These are phyloP conservation scores for Madurella mycetomatis DNA, from an alignment of 2,329 filamentous ascomycete genomes.

Conservation along the genomic window DNA sequence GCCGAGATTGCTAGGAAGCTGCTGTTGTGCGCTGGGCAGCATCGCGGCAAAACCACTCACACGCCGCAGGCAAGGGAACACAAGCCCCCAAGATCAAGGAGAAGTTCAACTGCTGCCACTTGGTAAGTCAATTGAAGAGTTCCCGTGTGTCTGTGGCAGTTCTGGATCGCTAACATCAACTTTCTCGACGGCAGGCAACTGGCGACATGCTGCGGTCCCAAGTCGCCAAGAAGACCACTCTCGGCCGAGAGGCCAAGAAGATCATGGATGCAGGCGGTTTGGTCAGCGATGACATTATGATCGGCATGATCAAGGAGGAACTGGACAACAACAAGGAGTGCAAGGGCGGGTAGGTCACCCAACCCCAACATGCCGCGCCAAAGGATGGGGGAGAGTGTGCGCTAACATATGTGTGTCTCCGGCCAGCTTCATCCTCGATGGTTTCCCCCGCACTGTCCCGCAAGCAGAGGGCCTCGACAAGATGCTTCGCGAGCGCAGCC, in stretches of 20 bases:
- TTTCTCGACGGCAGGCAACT: constrained; percentile 64
- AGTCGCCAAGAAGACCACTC: constrained; percentile 92
- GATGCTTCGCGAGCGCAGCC: constrained; percentile 75
- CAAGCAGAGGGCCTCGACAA: constrained; percentile 92
- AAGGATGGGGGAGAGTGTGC: not conserved
- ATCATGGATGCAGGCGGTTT: constrained; percentile 99
- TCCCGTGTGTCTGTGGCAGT: not conserved
- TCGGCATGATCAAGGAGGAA: constrained; percentile 99
- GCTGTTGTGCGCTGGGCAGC: not conserved
- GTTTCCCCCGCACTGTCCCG: constrained; percentile 93
- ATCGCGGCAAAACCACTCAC: constrained; percentile 3
- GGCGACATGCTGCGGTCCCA: constrained; percentile 99
- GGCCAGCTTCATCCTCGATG: constrained; percentile 91
- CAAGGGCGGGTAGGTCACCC: constrained; percentile 75
- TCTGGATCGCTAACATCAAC: constrained; percentile 9
- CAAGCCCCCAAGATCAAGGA: constrained; percentile 98
- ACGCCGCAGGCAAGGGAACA: constrained; percentile 82
- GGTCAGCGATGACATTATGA: constrained; percentile 98
- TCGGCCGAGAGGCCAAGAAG: constrained; percentile 97
- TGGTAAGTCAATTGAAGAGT: constrained; percentile 57
- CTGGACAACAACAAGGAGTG: constrained; percentile 91
- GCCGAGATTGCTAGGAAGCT: constrained; percentile 5
- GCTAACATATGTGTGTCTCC: constrained; percentile 11
- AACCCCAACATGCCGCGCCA: not conserved
- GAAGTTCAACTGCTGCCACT: constrained; percentile 93